These are phyloP conservation scores for Guyanaporus albipodus DNA, from an alignment of 768 basidiomycete species.

Conservation along the genomic window DNA sequence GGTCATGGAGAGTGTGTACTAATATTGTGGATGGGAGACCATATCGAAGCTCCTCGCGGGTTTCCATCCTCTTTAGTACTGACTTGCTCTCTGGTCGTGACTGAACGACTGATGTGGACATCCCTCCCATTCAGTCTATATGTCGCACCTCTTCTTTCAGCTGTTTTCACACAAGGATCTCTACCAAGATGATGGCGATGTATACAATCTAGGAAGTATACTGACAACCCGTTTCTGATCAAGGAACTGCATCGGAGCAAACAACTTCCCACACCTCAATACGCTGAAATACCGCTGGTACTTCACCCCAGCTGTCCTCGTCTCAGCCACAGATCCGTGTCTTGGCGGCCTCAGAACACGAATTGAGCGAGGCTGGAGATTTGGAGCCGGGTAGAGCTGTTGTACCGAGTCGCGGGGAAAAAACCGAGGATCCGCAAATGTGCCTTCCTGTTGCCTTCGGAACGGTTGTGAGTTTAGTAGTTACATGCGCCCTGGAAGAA, in stretches of 20 bases:
- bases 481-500: neutral
- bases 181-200: conserved; percentile 46
- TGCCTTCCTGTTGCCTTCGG: conserved; percentile 51
- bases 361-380: neutral
- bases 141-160: conserved; percentile 74
- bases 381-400: conserved; percentile 6
- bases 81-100: neutral
- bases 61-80: conserved; percentile 73
- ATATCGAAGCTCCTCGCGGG: conserved; percentile 36
- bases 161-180: conserved; percentile 73
- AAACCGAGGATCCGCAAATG: conserved; percentile 46
- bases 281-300: conserved; percentile 5
- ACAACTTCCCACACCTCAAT: neutral
- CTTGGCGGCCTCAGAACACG: neutral
- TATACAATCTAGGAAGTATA: conserved; percentile 39
- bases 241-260: conserved; percentile 18
- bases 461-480: conserved; percentile 50
- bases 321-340: conserved; percentile 1
- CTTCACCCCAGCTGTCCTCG: conserved; percentile 7
- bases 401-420: conserved; percentile 13
- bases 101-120: neutral
- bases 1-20: conserved; percentile 62
- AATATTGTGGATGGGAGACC: neutral
- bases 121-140: conserved; percentile 51
- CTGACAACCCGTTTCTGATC: conserved; percentile 36